These are phyloP conservation scores for Penicillium hordei DNA, from an alignment of 2,329 filamentous ascomycete species.

Conservation along the genomic window DNA sequence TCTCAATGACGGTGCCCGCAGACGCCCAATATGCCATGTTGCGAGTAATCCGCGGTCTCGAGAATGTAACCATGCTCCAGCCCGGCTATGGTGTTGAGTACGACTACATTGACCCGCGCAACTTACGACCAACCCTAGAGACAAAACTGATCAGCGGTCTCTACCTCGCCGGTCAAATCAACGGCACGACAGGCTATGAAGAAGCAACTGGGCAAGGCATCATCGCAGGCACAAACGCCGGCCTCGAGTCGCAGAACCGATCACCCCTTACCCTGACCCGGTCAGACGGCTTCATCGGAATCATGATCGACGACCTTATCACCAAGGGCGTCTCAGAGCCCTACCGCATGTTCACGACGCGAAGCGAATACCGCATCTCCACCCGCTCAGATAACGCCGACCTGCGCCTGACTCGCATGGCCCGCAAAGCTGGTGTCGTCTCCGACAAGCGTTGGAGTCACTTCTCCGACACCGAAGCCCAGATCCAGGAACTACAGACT, in stretches of 20 bases:
- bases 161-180: slow-evolving; percentile 94
- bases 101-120: slow-evolving; percentile 94
- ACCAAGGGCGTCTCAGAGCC: slow-evolving; percentile 97
- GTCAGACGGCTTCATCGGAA: slow-evolving; percentile 91
- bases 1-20: slow-evolving; percentile 93
- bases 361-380: slow-evolving; percentile 93
- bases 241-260: slow-evolving; percentile 69
- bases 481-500: slow-evolving; percentile 66
- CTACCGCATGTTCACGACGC: slow-evolving; percentile 96
- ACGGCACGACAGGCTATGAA: slow-evolving; percentile 97
- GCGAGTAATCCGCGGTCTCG: slow-evolving; percentile 83
- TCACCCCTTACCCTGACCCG: slow-evolving; percentile 68
- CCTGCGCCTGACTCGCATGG: slow-evolving; percentile 75
- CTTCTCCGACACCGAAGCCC: slow-evolving; percentile 64
- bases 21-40: slow-evolving; percentile 83
- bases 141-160: slow-evolving; percentile 88
- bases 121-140: slow-evolving; percentile 83
- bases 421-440: slow-evolving; percentile 73
- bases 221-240: slow-evolving; percentile 90
- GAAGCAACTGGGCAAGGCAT: slow-evolving; percentile 94
- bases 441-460: slow-evolving; percentile 72
- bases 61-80: slow-evolving; percentile 87
- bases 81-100: slow-evolving; percentile 97
- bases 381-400: slow-evolving; percentile 94
- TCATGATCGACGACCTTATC: slow-evolving; percentile 97